Conservation (phyloP, 2,329 filamentous ascomycete genomes). For the Colletotrichum sp. region DNA sequence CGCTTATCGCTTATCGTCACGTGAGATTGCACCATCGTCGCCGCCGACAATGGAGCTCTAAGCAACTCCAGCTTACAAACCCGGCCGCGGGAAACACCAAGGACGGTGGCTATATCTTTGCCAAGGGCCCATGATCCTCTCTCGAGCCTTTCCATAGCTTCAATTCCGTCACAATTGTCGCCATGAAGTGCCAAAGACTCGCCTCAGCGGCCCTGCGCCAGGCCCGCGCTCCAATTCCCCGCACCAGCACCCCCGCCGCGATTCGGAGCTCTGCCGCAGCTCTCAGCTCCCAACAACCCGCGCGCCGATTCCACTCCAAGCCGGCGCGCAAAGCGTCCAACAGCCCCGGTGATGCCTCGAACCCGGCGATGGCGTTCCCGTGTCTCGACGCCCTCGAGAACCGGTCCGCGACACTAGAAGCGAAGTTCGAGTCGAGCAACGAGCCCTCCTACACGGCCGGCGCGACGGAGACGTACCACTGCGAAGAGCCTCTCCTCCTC, state of each 20-base stretch:
- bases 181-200: constrained; percentile 23
- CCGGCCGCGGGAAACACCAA: background rate
- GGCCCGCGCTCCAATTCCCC: background rate
- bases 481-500: constrained; percentile 74
- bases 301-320: constrained; percentile 18
- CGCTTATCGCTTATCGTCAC: constrained; percentile 7
- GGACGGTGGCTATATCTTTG: background rate
- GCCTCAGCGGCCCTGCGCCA: constrained; percentile 22
- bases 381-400: constrained; percentile 86
- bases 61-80: constrained; percentile 17
- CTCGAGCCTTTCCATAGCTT: background rate
- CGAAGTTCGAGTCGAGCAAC: constrained; percentile 71
- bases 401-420: constrained; percentile 75
- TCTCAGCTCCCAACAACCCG: background rate
- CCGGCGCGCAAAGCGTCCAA: constrained; percentile 12
- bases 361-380: constrained; percentile 87
- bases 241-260: background rate
- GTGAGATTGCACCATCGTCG: constrained; percentile 19
- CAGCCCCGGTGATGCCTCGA: constrained; percentile 58
- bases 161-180: background rate
- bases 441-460: constrained; percentile 95
- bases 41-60: background rate
- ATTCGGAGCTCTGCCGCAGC: background rate
- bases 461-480: constrained; percentile 79
- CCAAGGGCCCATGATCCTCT: background rate